Evolutionary conservation across 2,329 filamentous ascomycete species (phyloP), one percentile per base, ranked within the genome.

Genomic region (Elsinoe australis): DNA sequence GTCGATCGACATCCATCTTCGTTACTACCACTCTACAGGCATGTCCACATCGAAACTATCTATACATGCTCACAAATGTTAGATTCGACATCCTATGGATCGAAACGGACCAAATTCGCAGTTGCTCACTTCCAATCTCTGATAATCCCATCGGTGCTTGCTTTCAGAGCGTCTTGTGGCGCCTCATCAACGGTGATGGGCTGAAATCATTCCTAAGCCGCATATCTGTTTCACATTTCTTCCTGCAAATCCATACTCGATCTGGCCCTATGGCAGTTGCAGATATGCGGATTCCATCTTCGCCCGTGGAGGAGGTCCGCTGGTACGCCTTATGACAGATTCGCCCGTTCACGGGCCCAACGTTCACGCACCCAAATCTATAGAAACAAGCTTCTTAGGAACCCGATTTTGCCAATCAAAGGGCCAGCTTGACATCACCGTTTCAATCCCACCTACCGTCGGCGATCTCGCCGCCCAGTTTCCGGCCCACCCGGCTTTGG

Each of bases 371-470:
- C 28, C 26, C 39, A 44, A 44, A 44, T 44, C 39, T 24, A 44
- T 44, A 44, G 12, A 18, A n/a, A 44, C 26, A 44, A 44, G 39
- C 39, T 31, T 44, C 17, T 10, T 9, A 26, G 28, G 24, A 44
- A 10, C 14, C 14, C 24, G 22, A 26, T n/a, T n/a, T n/a, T n/a
- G n/a, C 39, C 39, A 44, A 44, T 44, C 24, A 32, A n/a, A n/a
- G n/a, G n/a, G n/a, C 10, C 19, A 14, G 14, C n/a, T 21, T 22
- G 14, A 12, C 14, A n/a, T 14, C 3, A 19, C 39, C 39, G 39
- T 44, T 44, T 15, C 38, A 31, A 41, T 41, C 39, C 14, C 21
- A 6, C 21, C 5, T 12, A 32, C 17, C 39, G 39, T 29, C 21
- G 17, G 17, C 26, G 28, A 31, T 44, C 39, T 24, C 29, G 39